These are phyloP conservation scores for Artemisia tridentata DNA, from an alignment of 129 eudicot genomes.

Conservation along the genomic window DNA sequence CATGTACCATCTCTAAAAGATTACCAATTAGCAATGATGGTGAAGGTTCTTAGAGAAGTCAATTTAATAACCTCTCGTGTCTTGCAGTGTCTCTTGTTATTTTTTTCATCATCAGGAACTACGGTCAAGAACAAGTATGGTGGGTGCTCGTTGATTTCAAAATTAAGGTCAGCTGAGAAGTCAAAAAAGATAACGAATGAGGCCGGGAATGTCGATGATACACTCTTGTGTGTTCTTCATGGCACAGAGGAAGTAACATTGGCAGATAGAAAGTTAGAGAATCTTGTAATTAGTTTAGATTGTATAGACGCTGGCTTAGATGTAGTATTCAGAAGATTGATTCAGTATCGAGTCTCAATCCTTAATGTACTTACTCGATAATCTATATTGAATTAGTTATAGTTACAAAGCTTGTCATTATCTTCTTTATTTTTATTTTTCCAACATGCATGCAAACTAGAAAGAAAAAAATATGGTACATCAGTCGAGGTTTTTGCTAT, in stretches of 20 bases:
- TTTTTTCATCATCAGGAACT: constrained; percentile 36
- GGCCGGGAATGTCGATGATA: constrained; percentile 44
- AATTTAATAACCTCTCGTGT: constrained; percentile 28
- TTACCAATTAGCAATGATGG: constrained; percentile 31
- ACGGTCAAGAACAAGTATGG: constrained; percentile 19
- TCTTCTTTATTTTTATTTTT: background rate
- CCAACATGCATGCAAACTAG: background rate
- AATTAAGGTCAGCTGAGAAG: constrained; percentile 33
- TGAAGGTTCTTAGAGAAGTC: constrained; percentile 42
- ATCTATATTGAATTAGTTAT: background rate
- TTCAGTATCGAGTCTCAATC: constrained; percentile 45
- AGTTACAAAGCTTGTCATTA: background rate
- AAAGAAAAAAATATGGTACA: background rate
- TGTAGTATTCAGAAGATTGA: constrained; percentile 31
- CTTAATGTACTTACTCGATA: constrained; percentile 42
- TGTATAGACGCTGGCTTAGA: constrained; percentile 43
- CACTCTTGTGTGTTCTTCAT: constrained; percentile 30
- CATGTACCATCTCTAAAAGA: constrained; percentile 31
- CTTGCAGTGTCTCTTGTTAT: constrained; percentile 34
- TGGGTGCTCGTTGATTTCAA: constrained; percentile 42
- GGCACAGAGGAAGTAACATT: constrained; percentile 30
- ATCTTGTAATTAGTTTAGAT: constrained; percentile 35
- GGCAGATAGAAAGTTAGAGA: constrained; percentile 39
- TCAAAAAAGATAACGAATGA: constrained; percentile 28
- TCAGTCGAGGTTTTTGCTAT: too few species aligned